Evolutionary conservation across 2,329 filamentous ascomycete genomes (phyloP).

Genomic region (Xylariaceae sp.): DNA sequence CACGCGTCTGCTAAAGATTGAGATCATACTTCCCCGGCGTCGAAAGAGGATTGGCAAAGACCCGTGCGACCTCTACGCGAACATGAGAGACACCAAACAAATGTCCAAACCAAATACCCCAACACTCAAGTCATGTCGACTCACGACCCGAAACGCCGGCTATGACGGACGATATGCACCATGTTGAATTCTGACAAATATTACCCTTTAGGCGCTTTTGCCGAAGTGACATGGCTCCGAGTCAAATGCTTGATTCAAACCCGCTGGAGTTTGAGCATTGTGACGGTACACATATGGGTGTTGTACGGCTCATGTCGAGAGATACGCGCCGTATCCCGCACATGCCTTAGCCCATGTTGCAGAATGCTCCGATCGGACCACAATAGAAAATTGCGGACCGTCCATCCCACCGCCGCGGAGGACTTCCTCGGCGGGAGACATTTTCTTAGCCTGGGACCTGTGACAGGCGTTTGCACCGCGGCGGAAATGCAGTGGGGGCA

Average conservation of each 20-base stretch:
- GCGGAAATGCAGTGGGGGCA: neutral
- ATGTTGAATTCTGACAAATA: conserved; percentile 27
- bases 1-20: conserved; percentile 42
- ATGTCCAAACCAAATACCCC: neutral
- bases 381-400: neutral
- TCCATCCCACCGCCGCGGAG: neutral
- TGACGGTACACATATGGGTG: neutral
- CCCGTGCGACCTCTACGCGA: too few species aligned
- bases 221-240: neutral
- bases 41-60: conserved; percentile 41
- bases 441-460: neutral
- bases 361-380: neutral
- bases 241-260: neutral
- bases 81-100: neutral
- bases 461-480: neutral
- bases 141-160: conserved; percentile 43
- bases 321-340: too few species aligned
- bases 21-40: conserved; percentile 48
- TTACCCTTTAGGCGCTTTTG: neutral
- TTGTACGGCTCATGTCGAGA: neutral
- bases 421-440: neutral
- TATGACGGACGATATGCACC: conserved; percentile 38
- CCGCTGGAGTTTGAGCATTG: neutral
- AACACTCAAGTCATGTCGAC: conserved; percentile 9
- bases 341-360: too few species aligned